Percentiles rank a stretch among this genome's conserved stretches.
Conservation (phyloP, 805 yeast species). For the Saccharomyces kudriavzevii region DNA sequence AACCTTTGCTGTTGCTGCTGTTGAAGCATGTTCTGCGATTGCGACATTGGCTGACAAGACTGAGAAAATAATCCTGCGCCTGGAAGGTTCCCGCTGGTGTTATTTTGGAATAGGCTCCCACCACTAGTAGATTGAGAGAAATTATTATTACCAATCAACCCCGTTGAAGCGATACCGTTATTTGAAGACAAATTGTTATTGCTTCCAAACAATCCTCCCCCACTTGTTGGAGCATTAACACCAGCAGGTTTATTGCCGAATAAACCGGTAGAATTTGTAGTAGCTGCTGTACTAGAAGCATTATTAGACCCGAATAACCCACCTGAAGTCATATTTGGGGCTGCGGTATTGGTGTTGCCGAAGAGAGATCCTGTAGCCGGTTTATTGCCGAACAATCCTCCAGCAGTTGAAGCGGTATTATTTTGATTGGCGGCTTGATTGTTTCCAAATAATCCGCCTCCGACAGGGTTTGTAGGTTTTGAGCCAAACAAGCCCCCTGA, state of each 20-base stretch:
- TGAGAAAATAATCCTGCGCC: constrained; percentile 32
- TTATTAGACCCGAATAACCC: constrained; percentile 13
- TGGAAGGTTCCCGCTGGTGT: constrained; percentile 1
- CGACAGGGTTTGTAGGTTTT: constrained; percentile 2
- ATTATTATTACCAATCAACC: constrained; percentile 30
- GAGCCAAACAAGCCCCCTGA: constrained; percentile 7
- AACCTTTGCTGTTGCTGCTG: constrained; percentile 6
- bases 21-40: constrained; percentile 9
- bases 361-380: constrained; percentile 1
- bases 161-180: constrained; percentile 18
- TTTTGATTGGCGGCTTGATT: background rate
- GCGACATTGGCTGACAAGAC: constrained; percentile 25
- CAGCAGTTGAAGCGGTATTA: constrained; percentile 12
- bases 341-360: background rate
- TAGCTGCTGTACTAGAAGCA: constrained; percentile 5
- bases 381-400: constrained; percentile 39
- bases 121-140: background rate
- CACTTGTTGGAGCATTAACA: constrained; percentile 11
- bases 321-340: constrained; percentile 3
- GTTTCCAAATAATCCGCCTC: constrained; percentile 26
- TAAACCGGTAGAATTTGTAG: constrained; percentile 22
- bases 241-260: constrained; percentile 29
- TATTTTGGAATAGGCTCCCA: background rate
- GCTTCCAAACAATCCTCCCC: constrained; percentile 37
- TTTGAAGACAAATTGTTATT: constrained; percentile 7